phyloP scores from a whole-genome alignment of 768 basidiomycete species.

The Boletus rubescentipes region DNA sequence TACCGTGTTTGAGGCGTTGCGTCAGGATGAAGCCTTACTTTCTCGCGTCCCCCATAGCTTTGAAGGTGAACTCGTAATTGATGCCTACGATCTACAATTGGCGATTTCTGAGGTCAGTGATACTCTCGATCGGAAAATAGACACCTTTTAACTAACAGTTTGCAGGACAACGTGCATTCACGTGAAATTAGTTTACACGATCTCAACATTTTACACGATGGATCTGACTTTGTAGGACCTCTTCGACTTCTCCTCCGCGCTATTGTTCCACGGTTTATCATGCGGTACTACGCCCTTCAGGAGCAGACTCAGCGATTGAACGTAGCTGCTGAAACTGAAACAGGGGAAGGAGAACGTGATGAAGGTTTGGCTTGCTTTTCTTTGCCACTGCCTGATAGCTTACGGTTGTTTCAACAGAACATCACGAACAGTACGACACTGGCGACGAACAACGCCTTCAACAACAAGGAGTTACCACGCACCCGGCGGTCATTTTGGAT shows the following conservation, averaged over 20 bases:
- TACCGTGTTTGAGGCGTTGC: constrained; percentile 68
- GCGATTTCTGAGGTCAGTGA: constrained; percentile 59
- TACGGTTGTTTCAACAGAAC: constrained; percentile 12
- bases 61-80: constrained; percentile 64
- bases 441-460: constrained; percentile 8
- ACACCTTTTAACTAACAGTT: constrained; percentile 7
- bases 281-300: constrained; percentile 63
- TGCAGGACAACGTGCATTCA: constrained; percentile 66
- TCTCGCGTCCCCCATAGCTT: constrained; percentile 44
- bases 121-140: not conserved
- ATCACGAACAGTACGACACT: constrained; percentile 8
- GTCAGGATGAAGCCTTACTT: constrained; percentile 54
- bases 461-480: not conserved
- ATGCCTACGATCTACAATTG: constrained; percentile 70
- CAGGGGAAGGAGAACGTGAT: constrained; percentile 15
- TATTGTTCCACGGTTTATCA: constrained; percentile 58
- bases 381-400: not conserved
- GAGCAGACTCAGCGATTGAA: constrained; percentile 49
- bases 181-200: constrained; percentile 73
- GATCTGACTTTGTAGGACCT: constrained; percentile 58
- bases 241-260: constrained; percentile 56
- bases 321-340: constrained; percentile 21
- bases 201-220: constrained; percentile 68
- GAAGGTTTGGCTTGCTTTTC: constrained; percentile 17
- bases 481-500: not conserved